A percentile compares a stretch with the other conserved stretches of the same genome.
Evolutionary conservation across 2,329 filamentous ascomycete species (phyloP).

Genomic region (Arthrobotrys megalospora): DNA sequence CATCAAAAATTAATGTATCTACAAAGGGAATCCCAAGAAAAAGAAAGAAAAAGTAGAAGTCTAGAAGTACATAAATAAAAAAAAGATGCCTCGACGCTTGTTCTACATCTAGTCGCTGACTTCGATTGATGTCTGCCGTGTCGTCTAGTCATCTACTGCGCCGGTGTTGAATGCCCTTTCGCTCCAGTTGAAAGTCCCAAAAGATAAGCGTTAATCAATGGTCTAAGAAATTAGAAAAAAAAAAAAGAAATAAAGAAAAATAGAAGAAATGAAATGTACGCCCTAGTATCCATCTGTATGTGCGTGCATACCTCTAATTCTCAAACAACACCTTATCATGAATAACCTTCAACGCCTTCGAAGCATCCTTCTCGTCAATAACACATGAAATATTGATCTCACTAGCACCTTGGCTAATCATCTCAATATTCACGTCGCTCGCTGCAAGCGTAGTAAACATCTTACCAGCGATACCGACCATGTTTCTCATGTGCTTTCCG

Average conservation of each 20-base stretch:
- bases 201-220: neutral
- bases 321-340: constrained; percentile 70
- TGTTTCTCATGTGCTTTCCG: constrained; percentile 96
- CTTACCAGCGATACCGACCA: constrained; percentile 90
- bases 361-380: constrained; percentile 90
- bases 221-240: constrained; percentile 9
- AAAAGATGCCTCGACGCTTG: constrained; percentile 20
- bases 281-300: neutral
- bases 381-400: constrained; percentile 99
- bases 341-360: constrained; percentile 93
- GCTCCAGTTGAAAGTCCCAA: neutral
- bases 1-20: neutral
- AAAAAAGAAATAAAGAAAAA: constrained; percentile 15
- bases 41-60: neutral
- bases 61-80: neutral
- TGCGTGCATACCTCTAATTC: neutral
- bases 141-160: constrained; percentile 4
- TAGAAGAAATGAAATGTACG: constrained; percentile 5
- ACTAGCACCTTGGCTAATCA: constrained; percentile 98
- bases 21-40: constrained; percentile 8
- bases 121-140: neutral
- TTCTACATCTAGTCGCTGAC: constrained; percentile 7
- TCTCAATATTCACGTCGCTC: constrained; percentile 96
- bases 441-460: constrained; percentile 97
- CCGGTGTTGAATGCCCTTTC: constrained; percentile 20